Evolutionary conservation across 805 yeast species (phyloP).

Genomic region (Pichia occidentalis): DNA sequence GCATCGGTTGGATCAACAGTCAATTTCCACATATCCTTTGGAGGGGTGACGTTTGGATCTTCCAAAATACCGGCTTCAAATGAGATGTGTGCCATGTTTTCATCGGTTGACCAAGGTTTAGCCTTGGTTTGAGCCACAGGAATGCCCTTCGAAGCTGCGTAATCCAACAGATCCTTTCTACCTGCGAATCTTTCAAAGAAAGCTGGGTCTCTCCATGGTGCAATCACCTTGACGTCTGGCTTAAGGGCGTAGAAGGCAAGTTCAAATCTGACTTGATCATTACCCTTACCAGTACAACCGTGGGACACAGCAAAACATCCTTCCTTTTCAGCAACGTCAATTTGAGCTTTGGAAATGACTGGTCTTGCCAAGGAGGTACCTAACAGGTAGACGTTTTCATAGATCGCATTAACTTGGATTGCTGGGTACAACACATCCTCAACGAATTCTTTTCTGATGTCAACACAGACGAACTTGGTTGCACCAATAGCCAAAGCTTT

Average conservation of each 20-base stretch:
- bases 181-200: conserved; percentile 97
- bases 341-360: conserved; percentile 97
- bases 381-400: conserved; percentile 92
- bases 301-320: conserved; percentile 98
- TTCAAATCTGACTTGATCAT: conserved; percentile 98
- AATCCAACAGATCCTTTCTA: conserved; percentile 90
- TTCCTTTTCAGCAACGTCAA: conserved; percentile 91
- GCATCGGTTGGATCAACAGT: conserved; percentile 95
- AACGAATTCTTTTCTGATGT: conserved; percentile 92
- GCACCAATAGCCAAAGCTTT: conserved; percentile 98
- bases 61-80: conserved; percentile 99
- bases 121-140: conserved; percentile 97
- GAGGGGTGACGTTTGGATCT: conserved; percentile 98
- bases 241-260: conserved; percentile 94
- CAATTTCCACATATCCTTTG: conserved; percentile 99
- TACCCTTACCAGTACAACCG: conserved; percentile 99
- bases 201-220: conserved; percentile 98
- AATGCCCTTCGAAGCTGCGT: conserved; percentile 86
- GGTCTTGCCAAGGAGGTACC: conserved; percentile 99
- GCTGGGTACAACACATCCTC: conserved; percentile 94
- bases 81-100: conserved; percentile 97
- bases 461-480: conserved; percentile 87
- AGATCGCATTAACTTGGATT: conserved; percentile 93
- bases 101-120: conserved; percentile 99
- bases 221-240: conserved; percentile 94